Percentiles rank a stretch among this genome's conserved stretches.
phyloP scores from a whole-genome alignment of 257 asterid species.

The Solanum chilense region DNA sequence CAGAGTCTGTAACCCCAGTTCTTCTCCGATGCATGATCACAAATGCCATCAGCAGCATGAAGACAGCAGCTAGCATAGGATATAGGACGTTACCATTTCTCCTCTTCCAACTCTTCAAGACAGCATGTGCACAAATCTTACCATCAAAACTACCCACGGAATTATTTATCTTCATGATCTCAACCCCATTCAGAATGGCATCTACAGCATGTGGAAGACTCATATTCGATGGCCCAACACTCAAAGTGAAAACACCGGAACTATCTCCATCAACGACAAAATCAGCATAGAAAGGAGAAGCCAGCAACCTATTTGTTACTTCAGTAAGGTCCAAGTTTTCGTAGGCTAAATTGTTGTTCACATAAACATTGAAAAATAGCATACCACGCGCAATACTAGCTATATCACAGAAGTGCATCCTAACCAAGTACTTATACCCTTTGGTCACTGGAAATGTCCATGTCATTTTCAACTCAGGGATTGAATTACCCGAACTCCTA shows the following conservation, averaged over 20 bases:
- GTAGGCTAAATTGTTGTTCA: conserved; percentile 66
- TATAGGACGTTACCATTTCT: conserved; percentile 22
- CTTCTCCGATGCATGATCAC: conserved; percentile 46
- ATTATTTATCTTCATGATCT: conserved; percentile 72
- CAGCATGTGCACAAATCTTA: conserved; percentile 37
- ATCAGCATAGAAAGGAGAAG: conserved; percentile 93
- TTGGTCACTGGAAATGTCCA: conserved; percentile 57
- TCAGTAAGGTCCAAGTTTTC: conserved; percentile 59
- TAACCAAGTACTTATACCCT: conserved; percentile 54
- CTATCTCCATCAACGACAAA: conserved; percentile 39
- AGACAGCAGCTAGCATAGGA: conserved; percentile 43
- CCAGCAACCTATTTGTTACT: conserved; percentile 38
- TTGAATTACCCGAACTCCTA: conserved; percentile 27
- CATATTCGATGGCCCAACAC: conserved; percentile 69
- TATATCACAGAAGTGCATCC: conserved; percentile 90
- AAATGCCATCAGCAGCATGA: conserved; percentile 44
- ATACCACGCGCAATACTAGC: conserved; percentile 43
- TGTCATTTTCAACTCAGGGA: conserved; percentile 41
- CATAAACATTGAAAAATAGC: conserved; percentile 76
- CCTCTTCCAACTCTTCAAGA: conserved; percentile 52
- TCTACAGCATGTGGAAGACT: conserved; percentile 58
- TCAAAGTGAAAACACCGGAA: conserved; percentile 32
- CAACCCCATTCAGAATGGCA: conserved; percentile 82
- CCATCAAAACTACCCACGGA: conserved; percentile 69
- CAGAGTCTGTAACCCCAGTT: conserved; percentile 6